These are phyloP conservation scores for Amanita pallidorosea DNA, from an alignment of 768 basidiomycete genomes.

Conservation along the genomic window DNA sequence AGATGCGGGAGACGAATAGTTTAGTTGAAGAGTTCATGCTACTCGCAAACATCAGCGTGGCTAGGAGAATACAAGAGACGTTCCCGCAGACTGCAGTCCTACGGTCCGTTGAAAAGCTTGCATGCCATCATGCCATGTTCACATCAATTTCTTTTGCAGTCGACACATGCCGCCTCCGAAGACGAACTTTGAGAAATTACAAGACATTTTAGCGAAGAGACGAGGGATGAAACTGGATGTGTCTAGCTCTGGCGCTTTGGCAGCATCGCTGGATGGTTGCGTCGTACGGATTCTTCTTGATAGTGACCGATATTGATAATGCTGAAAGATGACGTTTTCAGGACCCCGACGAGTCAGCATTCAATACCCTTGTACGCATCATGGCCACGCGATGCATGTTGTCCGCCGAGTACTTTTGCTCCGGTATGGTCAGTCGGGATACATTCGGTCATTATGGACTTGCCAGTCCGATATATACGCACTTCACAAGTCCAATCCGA, in stretches of 20 bases:
- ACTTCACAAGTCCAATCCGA: conserved; percentile 96
- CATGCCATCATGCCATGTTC: not conserved
- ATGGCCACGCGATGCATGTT: conserved; percentile 99
- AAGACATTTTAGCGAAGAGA: conserved; percentile 83
- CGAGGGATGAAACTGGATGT: conserved; percentile 80
- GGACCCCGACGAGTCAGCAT: conserved; percentile 79
- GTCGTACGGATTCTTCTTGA: conserved; percentile 41
- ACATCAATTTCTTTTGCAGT: conserved; percentile 22
- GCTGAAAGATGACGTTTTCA: conserved; percentile 16
- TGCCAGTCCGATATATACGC: conserved; percentile 95
- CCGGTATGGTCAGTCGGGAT: conserved; percentile 85
- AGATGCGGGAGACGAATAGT: conserved; percentile 86
- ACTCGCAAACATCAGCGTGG: conserved; percentile 92
- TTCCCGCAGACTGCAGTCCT: conserved; percentile 96
- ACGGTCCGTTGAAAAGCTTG: conserved; percentile 31
- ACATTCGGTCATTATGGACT: conserved; percentile 96
- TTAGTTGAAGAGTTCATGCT: conserved; percentile 99
- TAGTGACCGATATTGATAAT: not conserved
- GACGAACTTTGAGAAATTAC: conserved; percentile 90
- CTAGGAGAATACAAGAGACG: conserved; percentile 81
- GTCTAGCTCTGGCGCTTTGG: conserved; percentile 83
- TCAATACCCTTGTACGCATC: conserved; percentile 96
- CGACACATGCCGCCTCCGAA: conserved; percentile 88
- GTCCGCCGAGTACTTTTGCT: conserved; percentile 95
- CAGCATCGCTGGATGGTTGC: conserved; percentile 80